A percentile compares a stretch with the other conserved stretches of the same genome.
These are phyloP conservation scores for Uronychia setigera DNA, from an alignment of 73 alveolate genomes.

Conservation along the genomic window DNA sequence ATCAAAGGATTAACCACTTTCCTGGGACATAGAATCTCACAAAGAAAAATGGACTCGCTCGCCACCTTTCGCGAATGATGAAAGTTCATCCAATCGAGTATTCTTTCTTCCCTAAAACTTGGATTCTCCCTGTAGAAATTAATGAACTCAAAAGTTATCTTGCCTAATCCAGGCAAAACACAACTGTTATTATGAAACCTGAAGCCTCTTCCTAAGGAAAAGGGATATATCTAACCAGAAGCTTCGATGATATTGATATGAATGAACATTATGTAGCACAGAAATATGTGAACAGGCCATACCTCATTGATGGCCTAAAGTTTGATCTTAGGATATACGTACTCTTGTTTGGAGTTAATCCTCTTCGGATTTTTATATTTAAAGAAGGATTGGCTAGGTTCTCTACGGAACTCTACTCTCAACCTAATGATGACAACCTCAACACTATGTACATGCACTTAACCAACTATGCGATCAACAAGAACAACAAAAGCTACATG, in stretches of 20 bases:
- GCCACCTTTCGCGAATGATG: constrained; percentile 43
- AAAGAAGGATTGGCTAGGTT: constrained; percentile 75
- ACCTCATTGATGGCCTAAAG: constrained; percentile 86
- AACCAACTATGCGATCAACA: constrained; percentile 49
- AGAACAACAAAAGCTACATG: constrained; percentile 13
- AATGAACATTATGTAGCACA: constrained; percentile 65
- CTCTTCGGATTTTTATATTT: constrained; percentile 49
- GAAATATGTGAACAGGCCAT: constrained; percentile 79
- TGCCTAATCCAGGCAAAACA: neutral
- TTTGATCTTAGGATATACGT: constrained; percentile 91
- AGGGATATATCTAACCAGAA: constrained; percentile 35
- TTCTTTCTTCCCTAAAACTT: constrained; percentile 38
- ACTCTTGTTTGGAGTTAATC: constrained; percentile 63
- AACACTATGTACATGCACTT: constrained; percentile 34
- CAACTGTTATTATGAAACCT: constrained; percentile 39
- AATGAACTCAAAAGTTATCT: constrained; percentile 2
- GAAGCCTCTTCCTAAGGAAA: constrained; percentile 39
- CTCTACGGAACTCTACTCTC: constrained; percentile 53
- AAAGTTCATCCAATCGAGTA: constrained; percentile 53
- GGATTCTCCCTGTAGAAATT: constrained; percentile 39
- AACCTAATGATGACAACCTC: constrained; percentile 2
- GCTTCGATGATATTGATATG: constrained; percentile 4
- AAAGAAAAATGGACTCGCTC: constrained; percentile 48
- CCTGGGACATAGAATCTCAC: constrained; percentile 63
- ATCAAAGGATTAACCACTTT: constrained; percentile 63